Evolutionary conservation across 352 stramenopile species (phyloP).

Genomic region (Phytophthora capsici): DNA sequence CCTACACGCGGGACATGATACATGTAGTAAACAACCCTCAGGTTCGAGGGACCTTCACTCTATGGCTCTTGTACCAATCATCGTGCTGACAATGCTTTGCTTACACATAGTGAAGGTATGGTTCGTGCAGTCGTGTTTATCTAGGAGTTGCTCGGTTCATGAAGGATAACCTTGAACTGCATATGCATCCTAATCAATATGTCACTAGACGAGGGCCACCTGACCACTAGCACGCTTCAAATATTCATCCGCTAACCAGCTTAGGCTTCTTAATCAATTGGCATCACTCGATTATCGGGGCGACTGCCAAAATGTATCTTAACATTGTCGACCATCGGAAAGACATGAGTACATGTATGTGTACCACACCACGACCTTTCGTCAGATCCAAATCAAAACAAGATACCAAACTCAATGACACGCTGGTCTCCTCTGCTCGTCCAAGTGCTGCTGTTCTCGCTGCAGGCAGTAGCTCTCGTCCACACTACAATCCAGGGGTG

Average conservation of each 20-base stretch:
- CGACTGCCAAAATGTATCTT: constrained; percentile 4
- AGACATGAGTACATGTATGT: neutral
- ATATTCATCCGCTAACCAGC: too few species aligned
- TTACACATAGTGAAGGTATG: too few species aligned
- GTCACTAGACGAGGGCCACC: too few species aligned
- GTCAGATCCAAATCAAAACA: constrained; percentile 7
- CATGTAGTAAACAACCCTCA: too few species aligned
- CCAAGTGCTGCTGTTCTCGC: constrained; percentile 9
- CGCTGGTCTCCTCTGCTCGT: neutral
- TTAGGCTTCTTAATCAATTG: too few species aligned
- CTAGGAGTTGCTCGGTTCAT: too few species aligned
- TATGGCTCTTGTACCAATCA: too few species aligned
- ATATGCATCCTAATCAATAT: too few species aligned
- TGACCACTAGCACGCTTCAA: too few species aligned
- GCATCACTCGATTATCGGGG: neutral
- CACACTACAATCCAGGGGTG: constrained; percentile 14
- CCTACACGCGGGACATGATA: neutral
- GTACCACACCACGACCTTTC: constrained; percentile 1
- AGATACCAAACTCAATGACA: constrained; percentile 21
- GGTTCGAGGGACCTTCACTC: neutral
- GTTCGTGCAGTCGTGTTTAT: too few species aligned
- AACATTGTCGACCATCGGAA: constrained; percentile 6
- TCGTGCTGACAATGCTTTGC: too few species aligned
- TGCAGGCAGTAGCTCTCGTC: constrained; percentile 10
- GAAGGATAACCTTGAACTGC: too few species aligned